A percentile compares a stretch with the other conserved stretches of the same genome.
phyloP scores from a whole-genome alignment of 106 monocot species.

The Iris macrosiphon region DNA sequence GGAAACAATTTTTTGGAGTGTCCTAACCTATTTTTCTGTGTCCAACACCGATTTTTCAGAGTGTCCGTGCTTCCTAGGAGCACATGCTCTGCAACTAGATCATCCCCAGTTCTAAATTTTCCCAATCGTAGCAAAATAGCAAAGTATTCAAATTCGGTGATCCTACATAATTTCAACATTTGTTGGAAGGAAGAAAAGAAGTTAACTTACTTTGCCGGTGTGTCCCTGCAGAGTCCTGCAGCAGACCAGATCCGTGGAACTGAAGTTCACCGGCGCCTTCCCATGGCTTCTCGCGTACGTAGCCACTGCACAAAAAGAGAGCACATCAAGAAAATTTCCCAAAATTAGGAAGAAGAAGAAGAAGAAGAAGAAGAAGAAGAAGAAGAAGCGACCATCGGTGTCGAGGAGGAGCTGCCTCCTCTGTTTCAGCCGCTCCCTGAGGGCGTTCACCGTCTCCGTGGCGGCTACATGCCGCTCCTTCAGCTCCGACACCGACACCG shows the following conservation, averaged over 20 bases:
- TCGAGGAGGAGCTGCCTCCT: conserved; percentile 71
- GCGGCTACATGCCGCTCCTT: conserved; percentile 77
- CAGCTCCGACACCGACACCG: conserved; percentile 69
- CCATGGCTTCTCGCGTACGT: conserved; percentile 59
- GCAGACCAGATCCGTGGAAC: conserved; percentile 90
- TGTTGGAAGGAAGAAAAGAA: no score
- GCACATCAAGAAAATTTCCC: neutral
- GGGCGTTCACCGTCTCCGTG: conserved; percentile 59
- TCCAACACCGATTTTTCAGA: no score
- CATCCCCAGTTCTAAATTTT: no score
- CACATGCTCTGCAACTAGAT: no score
- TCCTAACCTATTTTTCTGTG: no score
- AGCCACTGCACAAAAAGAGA: conserved; percentile 40
- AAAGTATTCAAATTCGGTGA: no score
- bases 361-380: neutral
- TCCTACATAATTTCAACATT: no score
- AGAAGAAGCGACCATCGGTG: conserved; percentile 53
- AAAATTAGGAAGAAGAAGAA: neutral
- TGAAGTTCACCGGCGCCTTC: conserved; percentile 56
- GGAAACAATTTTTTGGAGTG: no score
- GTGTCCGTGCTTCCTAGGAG: no score
- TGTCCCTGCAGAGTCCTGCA: conserved; percentile 87
- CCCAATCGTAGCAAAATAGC: no score
- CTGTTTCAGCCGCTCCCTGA: conserved; percentile 62
- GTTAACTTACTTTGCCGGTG: conserved; percentile 59